Percentiles rank a stretch among this genome's conserved stretches.
Conservation (phyloP, 2,329 filamentous ascomycete genomes). For the Intubia oerlemansii region DNA sequence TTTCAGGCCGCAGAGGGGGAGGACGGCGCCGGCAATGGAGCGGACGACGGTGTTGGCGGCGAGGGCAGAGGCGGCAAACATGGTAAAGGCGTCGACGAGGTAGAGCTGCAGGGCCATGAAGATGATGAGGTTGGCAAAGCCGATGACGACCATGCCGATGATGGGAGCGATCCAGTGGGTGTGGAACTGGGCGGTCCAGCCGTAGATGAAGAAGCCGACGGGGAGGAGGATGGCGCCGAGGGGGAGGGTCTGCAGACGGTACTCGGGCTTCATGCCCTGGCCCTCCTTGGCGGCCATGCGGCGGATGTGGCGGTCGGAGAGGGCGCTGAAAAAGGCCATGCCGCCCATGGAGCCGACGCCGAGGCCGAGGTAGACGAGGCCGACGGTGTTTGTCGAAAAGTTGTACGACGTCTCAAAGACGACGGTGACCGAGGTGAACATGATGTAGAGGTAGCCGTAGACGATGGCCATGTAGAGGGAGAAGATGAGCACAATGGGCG, state of each 20-base stretch:
- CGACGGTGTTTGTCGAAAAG: constrained; percentile 35
- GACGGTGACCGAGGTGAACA: constrained; percentile 32
- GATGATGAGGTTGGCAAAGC: constrained; percentile 22
- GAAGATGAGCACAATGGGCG: constrained; percentile 38
- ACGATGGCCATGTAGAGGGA: constrained; percentile 27
- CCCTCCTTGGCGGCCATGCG: constrained; percentile 24
- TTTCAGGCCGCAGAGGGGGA: constrained; percentile 28
- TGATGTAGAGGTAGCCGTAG: constrained; percentile 32
- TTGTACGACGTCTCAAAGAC: constrained; percentile 33
- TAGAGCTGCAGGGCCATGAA: constrained; percentile 28
- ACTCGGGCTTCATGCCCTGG: constrained; percentile 14
- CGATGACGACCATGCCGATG: constrained; percentile 15
- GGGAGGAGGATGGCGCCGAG: constrained; percentile 21
- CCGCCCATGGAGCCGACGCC: constrained; percentile 30
- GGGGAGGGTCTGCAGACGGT: constrained; percentile 21
- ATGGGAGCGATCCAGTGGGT: constrained; percentile 6
- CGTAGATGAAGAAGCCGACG: constrained; percentile 16
- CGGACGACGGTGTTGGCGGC: constrained; percentile 42
- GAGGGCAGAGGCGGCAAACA: constrained; percentile 39
- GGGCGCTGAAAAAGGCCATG: constrained; percentile 18
- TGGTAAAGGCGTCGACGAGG: constrained; percentile 29
- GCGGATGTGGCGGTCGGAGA: constrained; percentile 18
- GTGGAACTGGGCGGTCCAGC: constrained; percentile 7
- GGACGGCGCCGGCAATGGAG: constrained; percentile 26
- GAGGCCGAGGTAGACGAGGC: constrained; percentile 24